Base-by-base conservation (phyloP, 116 monocot genomes). In the Phalaenopsis hybrid region DNA sequence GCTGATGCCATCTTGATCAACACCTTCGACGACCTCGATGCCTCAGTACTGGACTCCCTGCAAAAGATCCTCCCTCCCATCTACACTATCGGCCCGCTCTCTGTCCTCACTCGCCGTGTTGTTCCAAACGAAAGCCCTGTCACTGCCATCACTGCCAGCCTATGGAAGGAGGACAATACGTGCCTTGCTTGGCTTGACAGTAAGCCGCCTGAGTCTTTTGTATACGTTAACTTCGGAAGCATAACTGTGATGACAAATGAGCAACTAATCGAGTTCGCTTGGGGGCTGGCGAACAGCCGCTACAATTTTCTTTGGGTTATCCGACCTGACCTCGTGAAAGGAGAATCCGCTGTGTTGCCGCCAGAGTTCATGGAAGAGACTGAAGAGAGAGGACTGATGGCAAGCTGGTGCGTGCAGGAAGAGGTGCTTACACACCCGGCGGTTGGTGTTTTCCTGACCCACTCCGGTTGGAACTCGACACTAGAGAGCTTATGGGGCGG, bases 391-490 rank as follows among this genome's bases (percentile, higher is more conserved):
- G 74, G 85, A 5, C 49, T 83, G 20, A 15, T 88, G 9, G 74
- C 75, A 15, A 85, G 76, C 16, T 88, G 88, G 85, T 88, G 88
- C 78, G 77, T 81, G 6, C 85, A 88, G 51, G 88, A 88, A 78
- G 81, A 77, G 69, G 75, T 88, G 65, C 65, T 88, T 7, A 43
- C 23, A 67, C 85, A 88, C 59, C 67, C 86, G 16, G 31, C 86
- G 5, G 25, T 86, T 4, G 86, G 82, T 44, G 86, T 59, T 17
- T 86, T 86, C 50, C 20, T 92, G 49, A 94, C 88, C 28, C 94
- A 94, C 67, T 88, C 87, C 34, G 94, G 90, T 1, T 94, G 92
- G 94, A 92, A 95, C 75, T 90, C 87, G 41, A 57, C 57, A 74
- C 4, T 88, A 59, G 93, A 91, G 84, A 78, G 86, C 57, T 44